Evolutionary conservation across 2,329 filamentous ascomycete genomes (phyloP).

Genomic region (Sphaerulina musiva): DNA sequence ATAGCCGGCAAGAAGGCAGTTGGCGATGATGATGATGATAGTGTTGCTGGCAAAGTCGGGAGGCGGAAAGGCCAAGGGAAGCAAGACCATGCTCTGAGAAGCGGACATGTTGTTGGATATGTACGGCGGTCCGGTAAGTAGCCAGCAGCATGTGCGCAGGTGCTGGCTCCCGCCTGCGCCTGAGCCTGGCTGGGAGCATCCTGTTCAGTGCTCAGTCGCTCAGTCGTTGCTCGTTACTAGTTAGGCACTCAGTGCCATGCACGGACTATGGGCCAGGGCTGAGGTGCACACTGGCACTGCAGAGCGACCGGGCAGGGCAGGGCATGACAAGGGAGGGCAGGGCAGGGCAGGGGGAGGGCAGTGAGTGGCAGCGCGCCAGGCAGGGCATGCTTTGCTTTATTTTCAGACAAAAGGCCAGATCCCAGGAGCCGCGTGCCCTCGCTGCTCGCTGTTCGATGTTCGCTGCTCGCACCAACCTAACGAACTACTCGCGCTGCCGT

Average conservation of each 20-base stretch:
- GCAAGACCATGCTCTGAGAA: conserved; percentile 21
- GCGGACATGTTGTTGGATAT: conserved; percentile 30
- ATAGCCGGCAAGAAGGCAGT: conserved; percentile 21
- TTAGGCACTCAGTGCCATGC: conserved; percentile 8
- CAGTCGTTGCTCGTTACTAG: conserved; percentile 13
- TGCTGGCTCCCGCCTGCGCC: too few relatives aligned
- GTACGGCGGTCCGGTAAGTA: conserved; percentile 11
- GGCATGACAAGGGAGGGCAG: conserved; percentile 23
- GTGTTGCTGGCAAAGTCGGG: conserved; percentile 13
- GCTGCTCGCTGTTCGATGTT: too few relatives aligned
- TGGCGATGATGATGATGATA: conserved; percentile 7
- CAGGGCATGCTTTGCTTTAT: conserved; percentile 17
- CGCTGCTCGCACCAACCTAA: too few relatives aligned
- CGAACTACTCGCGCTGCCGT: too few relatives aligned
- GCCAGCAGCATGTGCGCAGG: conserved; percentile 21
- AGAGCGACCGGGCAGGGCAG: conserved; percentile 14
- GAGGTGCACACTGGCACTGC: too few relatives aligned
- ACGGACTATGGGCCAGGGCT: too few relatives aligned
- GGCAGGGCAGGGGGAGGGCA: conserved; percentile 6
- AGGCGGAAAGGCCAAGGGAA: conserved; percentile 21
- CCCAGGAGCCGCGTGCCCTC: conserved; percentile 15
- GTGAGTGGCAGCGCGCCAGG: too few relatives aligned
- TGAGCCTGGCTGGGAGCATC: conserved; percentile 13
- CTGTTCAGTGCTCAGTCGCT: background rate
- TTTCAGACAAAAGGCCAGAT: conserved; percentile 21